A percentile compares a stretch with the other conserved stretches of the same genome.
phyloP scores from a whole-genome alignment of 148 eudicot species.

The Simmondsia chinensis region DNA sequence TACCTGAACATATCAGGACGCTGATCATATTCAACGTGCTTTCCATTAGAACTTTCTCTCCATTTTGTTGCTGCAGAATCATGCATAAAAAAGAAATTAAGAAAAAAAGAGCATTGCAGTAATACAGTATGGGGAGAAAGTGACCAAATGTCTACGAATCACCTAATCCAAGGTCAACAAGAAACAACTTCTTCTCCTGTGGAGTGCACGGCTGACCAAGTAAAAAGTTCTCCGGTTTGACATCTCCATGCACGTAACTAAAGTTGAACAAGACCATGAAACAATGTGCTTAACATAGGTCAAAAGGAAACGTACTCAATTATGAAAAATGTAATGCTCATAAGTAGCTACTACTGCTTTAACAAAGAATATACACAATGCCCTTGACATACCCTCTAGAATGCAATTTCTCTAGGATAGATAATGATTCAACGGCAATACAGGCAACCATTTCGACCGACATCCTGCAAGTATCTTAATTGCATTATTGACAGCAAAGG shows the following conservation, averaged over 20 bases:
- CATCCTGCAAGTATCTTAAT: slow-evolving; percentile 75
- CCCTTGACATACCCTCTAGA: slow-evolving; percentile 48
- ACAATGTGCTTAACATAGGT: too few relatives aligned
- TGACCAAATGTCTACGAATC: background rate
- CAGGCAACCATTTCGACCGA: slow-evolving; percentile 84
- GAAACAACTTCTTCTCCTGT: slow-evolving; percentile 81
- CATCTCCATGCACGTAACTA: slow-evolving; percentile 91
- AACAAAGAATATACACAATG: background rate
- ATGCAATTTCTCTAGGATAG: slow-evolving; percentile 85
- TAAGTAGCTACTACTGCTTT: background rate
- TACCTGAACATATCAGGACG: slow-evolving; percentile 94
- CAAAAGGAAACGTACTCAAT: background rate
- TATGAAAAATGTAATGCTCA: background rate
- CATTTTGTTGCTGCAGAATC: slow-evolving; percentile 71
- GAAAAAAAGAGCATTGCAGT: background rate
- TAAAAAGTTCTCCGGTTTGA: slow-evolving; percentile 86
- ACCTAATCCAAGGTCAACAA: slow-evolving; percentile 90
- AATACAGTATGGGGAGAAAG: background rate
- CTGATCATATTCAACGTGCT: slow-evolving; percentile 84
- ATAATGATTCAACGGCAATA: slow-evolving; percentile 78
- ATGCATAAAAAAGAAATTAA: background rate
- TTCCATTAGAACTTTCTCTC: slow-evolving; percentile 58
- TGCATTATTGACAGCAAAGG: too few relatives aligned
- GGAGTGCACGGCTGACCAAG: slow-evolving; percentile 79
- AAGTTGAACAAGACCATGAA: slow-evolving; percentile 8